Conservation (phyloP, 2,329 filamentous ascomycete genomes). For the Cryphonectria radicalis region DNA sequence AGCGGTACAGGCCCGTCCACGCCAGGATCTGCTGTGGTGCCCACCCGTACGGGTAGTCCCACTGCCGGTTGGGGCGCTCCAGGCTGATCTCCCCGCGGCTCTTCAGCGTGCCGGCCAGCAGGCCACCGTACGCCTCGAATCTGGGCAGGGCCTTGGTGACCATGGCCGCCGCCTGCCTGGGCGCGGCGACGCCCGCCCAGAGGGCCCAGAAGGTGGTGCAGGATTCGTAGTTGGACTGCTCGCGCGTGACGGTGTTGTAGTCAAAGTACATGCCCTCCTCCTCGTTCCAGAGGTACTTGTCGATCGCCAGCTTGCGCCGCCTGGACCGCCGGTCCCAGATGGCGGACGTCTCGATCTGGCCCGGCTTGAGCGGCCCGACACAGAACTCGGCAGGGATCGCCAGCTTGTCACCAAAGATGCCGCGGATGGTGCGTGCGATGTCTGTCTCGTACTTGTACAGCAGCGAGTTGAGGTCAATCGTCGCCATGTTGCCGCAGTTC, state of each 20-base stretch:
- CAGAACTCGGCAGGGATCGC: conserved; percentile 84
- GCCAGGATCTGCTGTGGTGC: conserved; percentile 98
- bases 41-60: conserved; percentile 99
- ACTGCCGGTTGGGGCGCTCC: conserved; percentile 90
- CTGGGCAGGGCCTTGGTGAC: conserved; percentile 81
- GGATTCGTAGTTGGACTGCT: conserved; percentile 84
- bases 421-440: conserved; percentile 84
- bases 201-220: conserved; percentile 97
- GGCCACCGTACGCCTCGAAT: conserved; percentile 85
- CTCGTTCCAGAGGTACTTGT: conserved; percentile 94
- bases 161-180: conserved; percentile 82
- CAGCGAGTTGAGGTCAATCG: conserved; percentile 91
- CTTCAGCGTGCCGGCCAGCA: conserved; percentile 87
- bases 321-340: conserved; percentile 89
- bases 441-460: conserved; percentile 98
- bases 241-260: conserved; percentile 83
- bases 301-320: conserved; percentile 81
- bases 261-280: conserved; percentile 96
- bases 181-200: conserved; percentile 89
- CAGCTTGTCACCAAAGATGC: conserved; percentile 80
- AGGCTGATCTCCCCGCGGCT: conserved; percentile 81
- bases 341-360: conserved; percentile 79
- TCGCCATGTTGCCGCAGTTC: conserved; percentile 85
- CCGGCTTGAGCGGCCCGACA: conserved; percentile 66
- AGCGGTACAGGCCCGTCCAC: conserved; percentile 90